Base-by-base conservation (phyloP, 2,329 filamentous ascomycete species). In the Colletotrichum liriopes region DNA sequence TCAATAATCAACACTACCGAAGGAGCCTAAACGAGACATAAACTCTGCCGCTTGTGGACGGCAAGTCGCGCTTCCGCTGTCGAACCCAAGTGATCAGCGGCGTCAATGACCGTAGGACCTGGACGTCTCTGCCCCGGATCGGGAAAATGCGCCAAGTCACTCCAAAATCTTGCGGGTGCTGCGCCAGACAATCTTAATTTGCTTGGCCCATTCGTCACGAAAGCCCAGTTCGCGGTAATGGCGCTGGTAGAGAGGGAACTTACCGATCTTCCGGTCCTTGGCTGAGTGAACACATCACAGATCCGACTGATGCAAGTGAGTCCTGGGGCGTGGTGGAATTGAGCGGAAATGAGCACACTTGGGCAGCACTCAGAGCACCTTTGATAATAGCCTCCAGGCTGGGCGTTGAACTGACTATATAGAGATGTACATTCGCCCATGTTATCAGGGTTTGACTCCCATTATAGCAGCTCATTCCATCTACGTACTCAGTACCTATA, bases 121-220 rank as follows among this genome's bases (percentile, higher is more conserved):
- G 16, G 32, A n/a, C 29, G 29, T 47, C 26, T 29, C 18, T 23
- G n/a, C n/a, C 16, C 61, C 62, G 54, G 54, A 66, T 55, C 39
- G 47, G 45, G 62, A 8, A 45, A 54, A 16, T 14, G 26, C 52
- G 52, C 58, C 65, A 54, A 54, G 65, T 1, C 9, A 11, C 56
- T 6, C 20, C 35, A 20, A 63, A 56, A n/a, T 11, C n/a, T 41
- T 41, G 37, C 56, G 39, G 26, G 32, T 41, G 11, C 47, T 52
- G 37, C 47, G 60, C 60, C 45, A 32, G 39, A 7, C 29, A 69
- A 55, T 70, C 14, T 47, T 59, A 49, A 26, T 52, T 56, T 8
- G 1, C 68, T 72, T 70, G 65, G 59, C 66, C 54, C 59, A 69
- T 72, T 72, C 70, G 52, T 72, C 65, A 60, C 59, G 39, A 45